Conservation (phyloP, 208 protist species). For the Acanthamoeba triangularis region DNA sequence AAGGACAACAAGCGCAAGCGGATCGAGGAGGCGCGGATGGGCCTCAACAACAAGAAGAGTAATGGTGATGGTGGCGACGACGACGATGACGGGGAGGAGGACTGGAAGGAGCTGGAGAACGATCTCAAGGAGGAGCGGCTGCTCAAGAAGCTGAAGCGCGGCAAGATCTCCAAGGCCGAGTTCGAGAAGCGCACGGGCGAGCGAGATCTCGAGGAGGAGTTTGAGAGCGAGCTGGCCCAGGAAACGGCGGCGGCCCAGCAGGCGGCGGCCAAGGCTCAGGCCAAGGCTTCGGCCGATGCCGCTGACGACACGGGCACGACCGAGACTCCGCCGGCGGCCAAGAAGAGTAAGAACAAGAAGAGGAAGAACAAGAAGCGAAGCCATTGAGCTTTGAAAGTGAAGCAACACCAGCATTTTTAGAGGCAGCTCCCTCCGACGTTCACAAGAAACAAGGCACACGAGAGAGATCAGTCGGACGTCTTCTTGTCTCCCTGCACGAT, state of each 20-base stretch:
- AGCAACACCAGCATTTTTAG: no score
- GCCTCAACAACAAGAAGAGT: neutral
- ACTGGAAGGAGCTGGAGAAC: constrained; percentile 68
- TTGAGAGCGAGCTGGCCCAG: constrained; percentile 10
- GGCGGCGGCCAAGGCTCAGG: neutral
- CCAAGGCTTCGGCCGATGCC: neutral
- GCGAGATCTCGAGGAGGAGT: constrained; percentile 43
- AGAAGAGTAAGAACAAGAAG: no score
- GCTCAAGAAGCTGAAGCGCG: constrained; percentile 67
- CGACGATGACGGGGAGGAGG: constrained; percentile 4
- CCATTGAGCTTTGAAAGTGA: no score
- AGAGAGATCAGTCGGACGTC: no score
- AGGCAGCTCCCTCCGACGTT: no score
- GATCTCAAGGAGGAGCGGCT: constrained; percentile 49
- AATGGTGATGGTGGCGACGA: neutral
- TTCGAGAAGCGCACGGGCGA: constrained; percentile 73
- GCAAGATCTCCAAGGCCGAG: constrained; percentile 68
- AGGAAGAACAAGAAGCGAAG: no score
- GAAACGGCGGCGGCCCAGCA: neutral
- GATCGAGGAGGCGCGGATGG: constrained; percentile 40
- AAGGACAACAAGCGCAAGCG: constrained; percentile 56
- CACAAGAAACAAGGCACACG: no score
- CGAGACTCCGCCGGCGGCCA: no score
- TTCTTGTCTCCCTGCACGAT: neutral
- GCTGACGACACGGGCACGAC: no score